Conservation (phyloP, 83 land plant genomes). For the Diphasiastrum complanatum region DNA sequence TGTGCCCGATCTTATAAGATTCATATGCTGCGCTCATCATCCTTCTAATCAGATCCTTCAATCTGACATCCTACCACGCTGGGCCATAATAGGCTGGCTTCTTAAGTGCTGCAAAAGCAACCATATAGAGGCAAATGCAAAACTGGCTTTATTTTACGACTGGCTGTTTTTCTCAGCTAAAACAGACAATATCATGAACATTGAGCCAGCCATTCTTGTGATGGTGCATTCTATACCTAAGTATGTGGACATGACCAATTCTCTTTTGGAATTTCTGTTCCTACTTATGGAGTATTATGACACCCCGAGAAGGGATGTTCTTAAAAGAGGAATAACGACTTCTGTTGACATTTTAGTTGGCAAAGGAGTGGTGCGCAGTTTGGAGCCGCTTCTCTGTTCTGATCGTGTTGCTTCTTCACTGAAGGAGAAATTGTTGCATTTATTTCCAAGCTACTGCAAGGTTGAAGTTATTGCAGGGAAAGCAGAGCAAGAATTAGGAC, state of each 20-base stretch:
- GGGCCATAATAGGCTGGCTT: conserved; percentile 96
- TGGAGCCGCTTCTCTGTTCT: conserved; percentile 49
- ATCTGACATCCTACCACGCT: conserved; percentile 71
- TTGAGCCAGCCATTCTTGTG: conserved; percentile 87
- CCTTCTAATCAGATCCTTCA: conserved; percentile 82
- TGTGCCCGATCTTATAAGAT: conserved; percentile 73
- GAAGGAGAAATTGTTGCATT: conserved; percentile 44
- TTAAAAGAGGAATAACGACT: conserved; percentile 47
- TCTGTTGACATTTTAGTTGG: conserved; percentile 48
- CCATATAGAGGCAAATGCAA: conserved; percentile 64
- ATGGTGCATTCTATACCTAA: conserved; percentile 77
- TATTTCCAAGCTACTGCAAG: conserved; percentile 32
- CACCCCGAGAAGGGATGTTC: conserved; percentile 40
- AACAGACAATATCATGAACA: conserved; percentile 81
- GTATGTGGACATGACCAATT: conserved; percentile 62
- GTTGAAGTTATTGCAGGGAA: no score
- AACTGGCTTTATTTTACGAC: conserved; percentile 87
- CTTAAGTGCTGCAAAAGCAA: conserved; percentile 64
- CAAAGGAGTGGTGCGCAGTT: conserved; percentile 66
- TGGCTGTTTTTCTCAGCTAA: conserved; percentile 82
- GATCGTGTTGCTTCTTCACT: conserved; percentile 40
- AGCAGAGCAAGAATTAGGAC: conserved; percentile 11
- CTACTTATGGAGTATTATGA: conserved; percentile 72
- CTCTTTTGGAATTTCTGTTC: conserved; percentile 80
- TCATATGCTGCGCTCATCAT: conserved; percentile 80